These are phyloP conservation scores for Cucumis sativus DNA, from an alignment of 306 rosid genomes.

Conservation along the genomic window DNA sequence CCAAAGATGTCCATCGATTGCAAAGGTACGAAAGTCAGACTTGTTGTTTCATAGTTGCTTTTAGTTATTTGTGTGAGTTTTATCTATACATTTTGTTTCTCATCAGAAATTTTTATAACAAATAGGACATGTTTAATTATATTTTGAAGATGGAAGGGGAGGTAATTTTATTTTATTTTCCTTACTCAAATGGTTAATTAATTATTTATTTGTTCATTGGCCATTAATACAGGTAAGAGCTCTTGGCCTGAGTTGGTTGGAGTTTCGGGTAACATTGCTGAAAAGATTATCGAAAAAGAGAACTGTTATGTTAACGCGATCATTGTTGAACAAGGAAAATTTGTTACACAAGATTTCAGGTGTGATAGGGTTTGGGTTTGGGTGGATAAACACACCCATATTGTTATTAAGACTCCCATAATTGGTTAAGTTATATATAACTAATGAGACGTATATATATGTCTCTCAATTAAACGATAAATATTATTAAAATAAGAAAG, in stretches of 20 bases:
- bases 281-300: neutral
- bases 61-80: neutral
- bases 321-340: neutral
- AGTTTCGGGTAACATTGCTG: neutral
- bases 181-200: neutral
- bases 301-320: neutral
- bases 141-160: neutral
- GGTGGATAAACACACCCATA: neutral
- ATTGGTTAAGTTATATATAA: neutral
- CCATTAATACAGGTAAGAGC: neutral
- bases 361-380: neutral
- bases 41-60: neutral
- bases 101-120: neutral
- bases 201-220: neutral
- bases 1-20: neutral
- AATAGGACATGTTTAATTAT: neutral
- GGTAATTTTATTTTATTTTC: neutral
- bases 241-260: neutral
- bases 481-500: neutral
- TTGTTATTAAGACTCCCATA: neutral
- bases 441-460: neutral
- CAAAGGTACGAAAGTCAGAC: neutral
- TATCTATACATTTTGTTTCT: neutral
- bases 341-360: neutral
- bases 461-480: neutral